Evolutionary conservation across 2,329 filamentous ascomycete species (phyloP).

Genomic region (Thielaviopsis ethacetica): DNA sequence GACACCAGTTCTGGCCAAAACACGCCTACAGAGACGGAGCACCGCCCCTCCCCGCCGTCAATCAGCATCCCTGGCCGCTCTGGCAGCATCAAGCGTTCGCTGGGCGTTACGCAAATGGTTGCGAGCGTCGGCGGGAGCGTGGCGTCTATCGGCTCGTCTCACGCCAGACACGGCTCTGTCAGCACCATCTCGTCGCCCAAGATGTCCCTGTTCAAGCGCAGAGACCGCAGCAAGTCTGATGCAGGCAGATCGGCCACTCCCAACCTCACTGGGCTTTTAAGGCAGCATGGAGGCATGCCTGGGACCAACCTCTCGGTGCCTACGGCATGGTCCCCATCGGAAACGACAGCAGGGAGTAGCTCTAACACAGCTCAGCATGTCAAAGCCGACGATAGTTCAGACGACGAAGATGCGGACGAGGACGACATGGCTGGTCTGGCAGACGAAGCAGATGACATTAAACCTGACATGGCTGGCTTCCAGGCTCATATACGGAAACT

Average conservation of each 20-base stretch:
- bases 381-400: constrained; percentile 31
- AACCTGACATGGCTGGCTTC: constrained; percentile 62
- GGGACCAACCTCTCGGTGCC: constrained; percentile 27
- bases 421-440: constrained; percentile 42
- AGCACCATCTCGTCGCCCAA: constrained; percentile 40
- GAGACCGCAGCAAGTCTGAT: constrained; percentile 39
- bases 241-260: constrained; percentile 24
- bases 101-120: constrained; percentile 31
- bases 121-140: constrained; percentile 37
- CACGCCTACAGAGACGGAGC: constrained; percentile 4
- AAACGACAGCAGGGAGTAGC: not conserved
- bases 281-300: constrained; percentile 35
- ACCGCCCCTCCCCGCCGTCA: constrained; percentile 21
- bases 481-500: constrained; percentile 54
- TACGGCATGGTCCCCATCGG: not conserved
- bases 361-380: not conserved
- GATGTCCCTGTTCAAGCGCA: constrained; percentile 29
- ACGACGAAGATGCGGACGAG: constrained; percentile 47
- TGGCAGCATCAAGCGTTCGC: constrained; percentile 33
- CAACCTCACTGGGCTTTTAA: constrained; percentile 34
- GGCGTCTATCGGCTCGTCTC: constrained; percentile 38
- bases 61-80: constrained; percentile 29
- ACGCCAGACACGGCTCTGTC: constrained; percentile 37
- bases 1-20: not conserved
- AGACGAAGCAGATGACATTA: constrained; percentile 46